Evolutionary conservation across 768 basidiomycete genomes (phyloP).

Genomic region (Coprinopsis sp.): DNA sequence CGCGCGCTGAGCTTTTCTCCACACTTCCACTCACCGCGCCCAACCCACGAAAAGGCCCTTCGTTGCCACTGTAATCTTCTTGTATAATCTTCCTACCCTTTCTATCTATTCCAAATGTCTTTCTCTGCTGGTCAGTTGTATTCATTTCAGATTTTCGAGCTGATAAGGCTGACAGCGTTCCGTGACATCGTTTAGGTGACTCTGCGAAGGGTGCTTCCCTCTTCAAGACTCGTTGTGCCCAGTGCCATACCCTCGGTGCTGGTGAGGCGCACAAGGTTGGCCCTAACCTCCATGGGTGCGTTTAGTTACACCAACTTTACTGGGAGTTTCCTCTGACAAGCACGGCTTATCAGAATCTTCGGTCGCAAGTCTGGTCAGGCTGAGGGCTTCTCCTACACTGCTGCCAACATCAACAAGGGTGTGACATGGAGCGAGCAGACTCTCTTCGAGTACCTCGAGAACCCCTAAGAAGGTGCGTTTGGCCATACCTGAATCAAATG

Average conservation of each 20-base stretch:
- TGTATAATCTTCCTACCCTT: constrained; percentile 15
- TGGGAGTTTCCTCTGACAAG: neutral
- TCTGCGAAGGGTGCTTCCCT: constrained; percentile 84
- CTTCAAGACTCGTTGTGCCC: constrained; percentile 94
- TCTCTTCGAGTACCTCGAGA: constrained; percentile 94
- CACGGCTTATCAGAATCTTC: constrained; percentile 49
- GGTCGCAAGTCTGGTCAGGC: constrained; percentile 85
- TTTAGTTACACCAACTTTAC: constrained; percentile 1
- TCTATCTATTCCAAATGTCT: constrained; percentile 32
- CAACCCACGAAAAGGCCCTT: constrained; percentile 15
- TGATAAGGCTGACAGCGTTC: constrained; percentile 2
- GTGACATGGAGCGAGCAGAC: constrained; percentile 82
- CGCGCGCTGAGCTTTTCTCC: constrained; percentile 6
- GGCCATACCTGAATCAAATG: neutral
- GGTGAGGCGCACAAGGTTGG: constrained; percentile 87
- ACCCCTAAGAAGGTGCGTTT: constrained; percentile 93
- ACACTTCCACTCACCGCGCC: constrained; percentile 14
- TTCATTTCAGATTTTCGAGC: neutral
- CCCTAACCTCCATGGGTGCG: constrained; percentile 91
- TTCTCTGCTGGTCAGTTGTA: constrained; percentile 35
- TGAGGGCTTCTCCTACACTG: constrained; percentile 85
- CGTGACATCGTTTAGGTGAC: constrained; percentile 60
- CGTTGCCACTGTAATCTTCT: constrained; percentile 7
- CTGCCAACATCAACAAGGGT: constrained; percentile 94
- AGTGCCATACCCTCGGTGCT: constrained; percentile 85